These are phyloP conservation scores for Cystobasidium pallidum DNA, from an alignment of 1,284 basidiomycete species.

Conservation along the genomic window DNA sequence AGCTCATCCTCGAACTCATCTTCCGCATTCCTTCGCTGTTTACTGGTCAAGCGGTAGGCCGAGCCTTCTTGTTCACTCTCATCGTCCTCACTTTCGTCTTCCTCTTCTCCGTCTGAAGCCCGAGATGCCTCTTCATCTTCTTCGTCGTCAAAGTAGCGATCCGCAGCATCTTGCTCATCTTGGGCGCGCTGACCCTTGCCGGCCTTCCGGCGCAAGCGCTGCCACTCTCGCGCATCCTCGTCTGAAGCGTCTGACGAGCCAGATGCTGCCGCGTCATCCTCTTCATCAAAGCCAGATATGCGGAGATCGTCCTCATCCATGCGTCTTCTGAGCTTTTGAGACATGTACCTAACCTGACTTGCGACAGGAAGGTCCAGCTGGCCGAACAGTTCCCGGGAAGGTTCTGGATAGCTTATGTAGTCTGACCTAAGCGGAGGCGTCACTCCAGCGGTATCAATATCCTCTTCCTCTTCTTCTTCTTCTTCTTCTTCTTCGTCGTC, in stretches of 20 bases:
- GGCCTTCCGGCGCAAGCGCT: slow-evolving; percentile 14
- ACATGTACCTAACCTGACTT: slow-evolving; percentile 7
- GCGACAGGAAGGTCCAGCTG: slow-evolving; percentile 1
- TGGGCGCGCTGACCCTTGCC: slow-evolving; percentile 9
- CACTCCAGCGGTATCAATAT: not conserved
- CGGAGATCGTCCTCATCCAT: slow-evolving; percentile 30
- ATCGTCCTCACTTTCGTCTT: slow-evolving; percentile 13
- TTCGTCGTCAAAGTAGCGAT: slow-evolving; percentile 40
- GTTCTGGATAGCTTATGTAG: not conserved
- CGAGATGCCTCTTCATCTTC: slow-evolving; percentile 19
- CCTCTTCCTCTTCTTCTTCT: slow-evolving; percentile 27
- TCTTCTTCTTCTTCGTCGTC: slow-evolving; percentile 13
- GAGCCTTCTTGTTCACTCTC: not conserved
- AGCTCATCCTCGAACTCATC: slow-evolving; percentile 41
- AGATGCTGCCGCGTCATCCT: not conserved
- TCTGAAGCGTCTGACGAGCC: slow-evolving; percentile 6
- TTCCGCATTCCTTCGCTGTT: not conserved
- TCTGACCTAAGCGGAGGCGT: not conserved
- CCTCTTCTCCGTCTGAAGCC: not conserved
- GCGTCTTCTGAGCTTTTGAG: slow-evolving; percentile 1
- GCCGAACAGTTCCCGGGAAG: slow-evolving; percentile 9
- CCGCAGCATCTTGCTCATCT: slow-evolving; percentile 19
- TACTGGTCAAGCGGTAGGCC: not conserved
- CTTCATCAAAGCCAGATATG: slow-evolving; percentile 25
- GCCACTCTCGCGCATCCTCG: slow-evolving; percentile 19